Evolutionary conservation across 2,329 filamentous ascomycete species (phyloP), one percentile per base, ranked within the genome.

Genomic region (Pseudodiploospora longispora): DNA sequence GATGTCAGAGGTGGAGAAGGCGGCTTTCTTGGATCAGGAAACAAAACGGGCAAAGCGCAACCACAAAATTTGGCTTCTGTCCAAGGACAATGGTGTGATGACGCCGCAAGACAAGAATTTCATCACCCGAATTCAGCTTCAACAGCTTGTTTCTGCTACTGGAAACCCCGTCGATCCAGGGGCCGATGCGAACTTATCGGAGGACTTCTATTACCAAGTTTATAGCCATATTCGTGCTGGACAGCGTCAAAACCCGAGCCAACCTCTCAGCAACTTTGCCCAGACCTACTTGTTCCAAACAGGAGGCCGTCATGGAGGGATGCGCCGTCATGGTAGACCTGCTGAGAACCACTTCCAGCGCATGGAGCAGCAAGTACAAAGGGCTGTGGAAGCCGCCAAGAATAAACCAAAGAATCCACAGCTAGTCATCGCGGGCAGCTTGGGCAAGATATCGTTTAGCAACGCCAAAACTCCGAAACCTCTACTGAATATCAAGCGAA

Each of bases 71-170:
- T 91, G 90, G 68, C 73, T 94, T 36, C 70, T 96, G 42, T 95
- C 88, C 27, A 89, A 88, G 67, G 89, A 95, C 57, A 98, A 98
- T 59, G 93, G 93, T 27, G 69, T 98, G 49, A 98, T 98, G 93
- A 98, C 93, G 4, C 93, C 93, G 1, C 91, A 97, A 60, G 93
- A 98, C 67, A 98, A 98, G 74, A 98, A 96, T 62, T 98, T 97
- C 66, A 95, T 98, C 53, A 97, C 93, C 5, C 83, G 93, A 12
- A 98, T 98, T 52, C 93, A 98, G 63, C 75, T 98, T 42, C 93
- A 98, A 67, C 93, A 98, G 62, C 77, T 98, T 32, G 87, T 98
- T 43, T 83, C 91, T 8, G 90, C 93, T 6, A 95, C 89, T 27
- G 91, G 91, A 7, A 93, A 89, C 56, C 78, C 89, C 4, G 83